A percentile compares a stretch with the other conserved stretches of the same genome.
phyloP scores from a whole-genome alignment of 2,329 filamentous ascomycete species.

The Spiromastix sp. region DNA sequence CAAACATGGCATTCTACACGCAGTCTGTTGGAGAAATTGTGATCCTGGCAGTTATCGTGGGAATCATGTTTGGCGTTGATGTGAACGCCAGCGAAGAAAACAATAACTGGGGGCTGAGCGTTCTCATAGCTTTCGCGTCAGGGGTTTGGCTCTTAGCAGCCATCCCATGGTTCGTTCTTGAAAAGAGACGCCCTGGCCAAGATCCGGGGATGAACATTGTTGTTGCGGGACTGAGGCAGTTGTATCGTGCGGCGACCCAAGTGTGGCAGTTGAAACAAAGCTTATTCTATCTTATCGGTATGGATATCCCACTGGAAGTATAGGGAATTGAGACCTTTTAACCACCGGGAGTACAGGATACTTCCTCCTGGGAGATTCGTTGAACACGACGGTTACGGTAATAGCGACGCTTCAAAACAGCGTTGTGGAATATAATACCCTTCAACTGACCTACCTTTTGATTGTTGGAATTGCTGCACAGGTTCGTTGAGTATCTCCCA shows the following conservation, averaged over 20 bases:
- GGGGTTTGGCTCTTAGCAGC: conserved; percentile 55
- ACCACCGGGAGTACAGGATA: conserved; percentile 33
- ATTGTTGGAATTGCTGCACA: conserved; percentile 57
- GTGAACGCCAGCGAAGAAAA: conserved; percentile 49
- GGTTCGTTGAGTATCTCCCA: conserved; percentile 26
- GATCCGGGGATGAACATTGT: conserved; percentile 39
- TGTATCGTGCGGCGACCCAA: conserved; percentile 46
- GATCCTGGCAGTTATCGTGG: conserved; percentile 55
- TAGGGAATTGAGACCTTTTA: not conserved
- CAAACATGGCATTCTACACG: conserved; percentile 54
- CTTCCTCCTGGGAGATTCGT: conserved; percentile 58
- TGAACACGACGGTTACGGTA: conserved; percentile 61
- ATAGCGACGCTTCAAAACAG: conserved; percentile 56
- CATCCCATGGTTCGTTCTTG: conserved; percentile 56
- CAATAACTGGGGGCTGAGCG: conserved; percentile 57
- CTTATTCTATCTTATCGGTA: conserved; percentile 53
- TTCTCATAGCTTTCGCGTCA: conserved; percentile 55
- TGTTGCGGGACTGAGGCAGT: conserved; percentile 52
- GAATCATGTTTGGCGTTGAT: conserved; percentile 50
- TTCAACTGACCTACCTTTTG: conserved; percentile 55
- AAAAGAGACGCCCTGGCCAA: conserved; percentile 54
- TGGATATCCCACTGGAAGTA: conserved; percentile 5
- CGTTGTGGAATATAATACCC: conserved; percentile 54
- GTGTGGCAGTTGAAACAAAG: conserved; percentile 58
- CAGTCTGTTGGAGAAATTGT: conserved; percentile 53